phyloP scores from a whole-genome alignment of 345 rosid genomes.

The Theobroma cacao region DNA sequence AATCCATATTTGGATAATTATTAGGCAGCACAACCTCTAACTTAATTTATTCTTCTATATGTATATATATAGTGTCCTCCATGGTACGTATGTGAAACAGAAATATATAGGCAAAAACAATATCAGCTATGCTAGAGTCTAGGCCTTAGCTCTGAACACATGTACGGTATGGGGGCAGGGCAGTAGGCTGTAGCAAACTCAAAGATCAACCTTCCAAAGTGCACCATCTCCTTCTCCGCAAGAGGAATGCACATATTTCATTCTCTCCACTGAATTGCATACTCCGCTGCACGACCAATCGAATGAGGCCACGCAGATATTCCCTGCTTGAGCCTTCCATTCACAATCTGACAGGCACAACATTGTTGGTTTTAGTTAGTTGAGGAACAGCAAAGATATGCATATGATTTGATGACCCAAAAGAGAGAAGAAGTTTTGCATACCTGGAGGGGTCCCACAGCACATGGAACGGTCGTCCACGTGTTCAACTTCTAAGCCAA shows the following conservation, averaged over 20 bases:
- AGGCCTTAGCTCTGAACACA: too few species aligned
- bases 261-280: conserved; percentile 76
- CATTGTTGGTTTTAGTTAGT: too few species aligned
- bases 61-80: too few species aligned
- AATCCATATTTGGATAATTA: too few species aligned
- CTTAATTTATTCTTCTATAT: background rate
- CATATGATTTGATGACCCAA: too few species aligned
- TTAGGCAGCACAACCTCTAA: too few species aligned
- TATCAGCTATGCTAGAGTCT: too few species aligned
- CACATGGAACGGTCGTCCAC: conserved; percentile 83
- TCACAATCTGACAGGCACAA: conserved; percentile 51
- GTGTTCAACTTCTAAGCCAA: conserved; percentile 85
- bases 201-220: conserved; percentile 44
- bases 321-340: conserved; percentile 71
- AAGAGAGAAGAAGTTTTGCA: too few species aligned
- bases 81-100: too few species aligned
- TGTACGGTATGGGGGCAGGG: too few species aligned
- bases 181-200: background rate
- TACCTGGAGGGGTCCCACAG: conserved; percentile 87
- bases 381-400: too few species aligned
- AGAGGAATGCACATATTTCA: conserved; percentile 55
- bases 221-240: conserved; percentile 81
- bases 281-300: conserved; percentile 93
- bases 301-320: conserved; percentile 77
- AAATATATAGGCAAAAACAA: too few species aligned